phyloP scores from a whole-genome alignment of 2,329 filamentous ascomycete genomes.

The Fusarium tjaetaba region DNA sequence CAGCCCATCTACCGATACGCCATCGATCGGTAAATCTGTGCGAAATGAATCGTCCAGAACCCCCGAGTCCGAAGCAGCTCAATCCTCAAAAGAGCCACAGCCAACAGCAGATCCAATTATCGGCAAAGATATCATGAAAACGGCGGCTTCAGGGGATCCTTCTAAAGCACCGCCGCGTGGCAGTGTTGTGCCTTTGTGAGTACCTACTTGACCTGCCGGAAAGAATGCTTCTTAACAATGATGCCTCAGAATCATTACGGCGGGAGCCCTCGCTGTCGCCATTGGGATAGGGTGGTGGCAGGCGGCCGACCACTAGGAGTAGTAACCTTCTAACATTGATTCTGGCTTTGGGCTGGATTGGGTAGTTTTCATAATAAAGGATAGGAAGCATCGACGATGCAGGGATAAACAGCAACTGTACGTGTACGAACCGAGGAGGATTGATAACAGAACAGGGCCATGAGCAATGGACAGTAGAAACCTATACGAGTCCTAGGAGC shows the following conservation, averaged over 20 bases:
- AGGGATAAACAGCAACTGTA: slow-evolving; percentile 9
- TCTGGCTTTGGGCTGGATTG: slow-evolving; percentile 4
- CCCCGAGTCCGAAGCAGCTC: neutral
- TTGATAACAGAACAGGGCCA: slow-evolving; percentile 1
- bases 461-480: slow-evolving; percentile 5
- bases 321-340: neutral
- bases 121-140: slow-evolving; percentile 1
- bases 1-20: neutral
- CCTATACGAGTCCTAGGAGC: slow-evolving; percentile 23
- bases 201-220: neutral
- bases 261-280: slow-evolving; percentile 40
- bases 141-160: slow-evolving; percentile 5
- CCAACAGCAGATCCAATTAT: neutral
- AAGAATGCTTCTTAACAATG: slow-evolving; percentile 20
- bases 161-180: slow-evolving; percentile 10
- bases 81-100: neutral
- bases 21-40: neutral
- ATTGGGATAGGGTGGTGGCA: slow-evolving; percentile 44
- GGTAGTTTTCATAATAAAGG: slow-evolving; percentile 11
- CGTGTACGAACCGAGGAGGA: slow-evolving; percentile 8
- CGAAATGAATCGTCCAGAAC: neutral
- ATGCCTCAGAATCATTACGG: slow-evolving; percentile 35
- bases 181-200: slow-evolving; percentile 36
- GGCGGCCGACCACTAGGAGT: slow-evolving; percentile 25
- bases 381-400: neutral